Conservation (phyloP, 305 asterid species). For the Fraxinus velutina region DNA sequence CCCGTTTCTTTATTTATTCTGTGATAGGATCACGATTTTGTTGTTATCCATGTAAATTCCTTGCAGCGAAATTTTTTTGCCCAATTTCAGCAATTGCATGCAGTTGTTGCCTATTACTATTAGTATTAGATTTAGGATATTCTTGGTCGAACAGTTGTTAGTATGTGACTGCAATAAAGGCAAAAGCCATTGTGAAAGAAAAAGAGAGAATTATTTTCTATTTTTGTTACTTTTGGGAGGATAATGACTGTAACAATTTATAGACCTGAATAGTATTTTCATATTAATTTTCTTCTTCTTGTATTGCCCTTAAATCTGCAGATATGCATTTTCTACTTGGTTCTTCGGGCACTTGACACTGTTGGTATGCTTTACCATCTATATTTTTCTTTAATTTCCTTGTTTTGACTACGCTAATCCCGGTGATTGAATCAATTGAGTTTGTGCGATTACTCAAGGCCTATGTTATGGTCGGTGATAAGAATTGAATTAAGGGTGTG, state of each 20-base stretch:
- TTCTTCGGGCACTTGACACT: constrained; percentile 8
- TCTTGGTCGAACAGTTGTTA: background rate
- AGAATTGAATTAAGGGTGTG: background rate
- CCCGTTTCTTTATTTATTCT: background rate
- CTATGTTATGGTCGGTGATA: background rate
- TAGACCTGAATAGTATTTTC: background rate
- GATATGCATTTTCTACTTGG: constrained; percentile 9
- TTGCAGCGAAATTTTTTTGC: background rate
- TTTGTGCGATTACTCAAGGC: background rate
- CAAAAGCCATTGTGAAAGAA: background rate
- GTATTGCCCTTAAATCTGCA: background rate
- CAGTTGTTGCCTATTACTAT: background rate
- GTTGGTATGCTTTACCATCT: background rate
- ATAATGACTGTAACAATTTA: background rate
- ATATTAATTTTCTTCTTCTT: background rate
- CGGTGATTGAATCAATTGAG: background rate
- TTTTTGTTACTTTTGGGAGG: background rate
- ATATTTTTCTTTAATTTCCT: background rate
- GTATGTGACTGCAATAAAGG: background rate
- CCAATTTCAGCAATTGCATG: constrained; percentile 4
- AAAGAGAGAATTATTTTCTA: background rate
- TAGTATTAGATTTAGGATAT: background rate
- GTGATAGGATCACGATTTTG: background rate
- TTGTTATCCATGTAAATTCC: background rate
- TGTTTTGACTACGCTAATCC: background rate